Base-by-base conservation (phyloP, 2,329 filamentous ascomycete species). In the Sphaerulina vaccinii region DNA sequence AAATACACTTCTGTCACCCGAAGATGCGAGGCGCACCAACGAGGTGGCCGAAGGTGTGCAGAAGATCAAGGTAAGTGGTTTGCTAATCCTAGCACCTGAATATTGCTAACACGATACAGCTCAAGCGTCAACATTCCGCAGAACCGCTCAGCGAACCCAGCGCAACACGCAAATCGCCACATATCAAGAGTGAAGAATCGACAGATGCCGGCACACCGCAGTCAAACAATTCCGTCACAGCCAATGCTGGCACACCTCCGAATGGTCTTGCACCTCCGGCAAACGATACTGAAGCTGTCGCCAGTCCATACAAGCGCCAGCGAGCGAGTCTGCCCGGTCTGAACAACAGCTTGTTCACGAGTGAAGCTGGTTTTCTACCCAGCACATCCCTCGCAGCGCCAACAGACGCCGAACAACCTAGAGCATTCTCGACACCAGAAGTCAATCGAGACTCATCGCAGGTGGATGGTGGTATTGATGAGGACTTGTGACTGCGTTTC, bases 21-120 rank as follows among this genome's bases (percentile, higher is more conserved):
- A 92, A 58, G 88, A 92, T 65, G 83, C 81, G 46, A 80, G 82
- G 60, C 83, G 83, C 61, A 81, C 86, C 49, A 85, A 85, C 43
- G 88, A 92, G 69, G 76, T 93, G 49, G 85, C 86, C 36, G 88
- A 91, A 57, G 87, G 88, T 41, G 87, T 93, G 44, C 82, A 88
- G 63, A 85, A 89, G 61, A 92, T 93, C 70, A 87, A 85, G 71
- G 88, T 90, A 77, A 65, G 81, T 33, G 13, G 33, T 10, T 4
- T 15, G 24, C 13, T 7, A 18, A 36, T 22, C n/a, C 37, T 39
- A 18, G 11, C 10, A 32, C n/a, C n/a, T n/a, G 2, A n/a, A 11
- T 8, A 23, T 38, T 8, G 36, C 49, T 56, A 50, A 65, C 70
- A 57, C 50, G 19, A 3, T 27, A 63, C 64, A 91, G 88, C 82